These are phyloP conservation scores for Eimeria brunetti DNA, from an alignment of 169 alveolate genomes.

Conservation along the genomic window DNA sequence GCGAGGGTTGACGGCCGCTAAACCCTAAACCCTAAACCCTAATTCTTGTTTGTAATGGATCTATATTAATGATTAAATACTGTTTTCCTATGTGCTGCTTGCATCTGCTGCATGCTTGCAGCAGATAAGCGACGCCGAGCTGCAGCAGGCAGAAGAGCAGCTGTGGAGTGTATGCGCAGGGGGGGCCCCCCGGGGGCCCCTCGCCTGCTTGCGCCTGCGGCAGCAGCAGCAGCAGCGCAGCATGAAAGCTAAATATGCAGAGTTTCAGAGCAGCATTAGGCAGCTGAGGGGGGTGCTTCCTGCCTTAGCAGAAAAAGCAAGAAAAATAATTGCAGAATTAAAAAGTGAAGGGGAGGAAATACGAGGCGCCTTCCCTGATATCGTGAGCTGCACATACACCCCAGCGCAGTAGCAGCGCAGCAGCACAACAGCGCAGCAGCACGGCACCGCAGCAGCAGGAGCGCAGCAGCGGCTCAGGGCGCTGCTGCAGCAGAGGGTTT, in stretches of 20 bases:
- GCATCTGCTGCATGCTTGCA: background rate
- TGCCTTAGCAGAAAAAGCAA: conserved; percentile 1
- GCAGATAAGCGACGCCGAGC: conserved; percentile 3
- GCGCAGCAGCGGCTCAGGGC: no score
- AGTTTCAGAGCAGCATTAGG: conserved; percentile 34
- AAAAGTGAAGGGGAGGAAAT: background rate
- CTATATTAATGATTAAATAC: no score
- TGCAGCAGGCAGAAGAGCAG: conserved; percentile 5
- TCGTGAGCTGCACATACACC: conserved; percentile 45
- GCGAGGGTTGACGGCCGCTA: no score
- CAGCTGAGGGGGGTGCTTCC: conserved; percentile 7
- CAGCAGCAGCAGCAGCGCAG: conserved; percentile 29
- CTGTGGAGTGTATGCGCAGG: background rate
- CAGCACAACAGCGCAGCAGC: no score
- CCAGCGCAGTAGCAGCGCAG: background rate
- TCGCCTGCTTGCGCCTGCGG: background rate
- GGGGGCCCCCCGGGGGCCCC: background rate
- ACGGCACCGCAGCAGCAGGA: no score
- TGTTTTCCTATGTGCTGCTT: background rate
- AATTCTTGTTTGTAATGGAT: no score
- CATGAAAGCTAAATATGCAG: background rate
- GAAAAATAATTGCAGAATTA: background rate
- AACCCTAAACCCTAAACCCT: no score
- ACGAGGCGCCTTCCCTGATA: conserved; percentile 28
- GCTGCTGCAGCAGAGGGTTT: no score